Evolutionary conservation across 345 rosid genomes (phyloP), one percentile per base, ranked within the genome.

Genomic region (Citropsis articulata): DNA sequence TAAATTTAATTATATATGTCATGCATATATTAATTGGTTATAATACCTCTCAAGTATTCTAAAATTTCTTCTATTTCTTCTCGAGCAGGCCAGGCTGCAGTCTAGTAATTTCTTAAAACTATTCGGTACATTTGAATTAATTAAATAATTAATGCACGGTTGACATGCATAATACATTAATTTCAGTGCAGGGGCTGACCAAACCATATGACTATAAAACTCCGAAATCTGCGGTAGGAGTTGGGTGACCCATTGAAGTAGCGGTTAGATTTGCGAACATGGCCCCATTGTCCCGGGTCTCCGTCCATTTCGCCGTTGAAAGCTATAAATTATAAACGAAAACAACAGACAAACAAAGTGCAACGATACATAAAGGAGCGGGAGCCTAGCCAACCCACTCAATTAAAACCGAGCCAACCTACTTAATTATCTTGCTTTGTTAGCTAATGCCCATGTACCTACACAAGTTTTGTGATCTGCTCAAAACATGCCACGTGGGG

Each of bases 241-340:
- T 45, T 30, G 64, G 80, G 78, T 56, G 22, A 28, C 14, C 31
- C 61, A 67, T 48, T 31, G 64, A 77, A 6, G 38, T 35, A 35
- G 69, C 56, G 78, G 75, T 62, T 25, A 60, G 79, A 78, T 79
- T 24, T 75, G 22, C 55, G 75, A 80, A 73, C 22, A 28, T 2
- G 64, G 67, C 78, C 82, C 80, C 75, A 38, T n/a, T 40, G 80
- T 67, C 48, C 66, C 38, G 72, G 77, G 69, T n/a, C 19, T 42
- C 88, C 92, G 87, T 74, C 83, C 82, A 85, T 90, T 81, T 75
- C 85, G 91, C 90, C 87, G 78, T 78, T 79, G 67, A 84, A 77
- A 61, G 57, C 71, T 13, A 45, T 0, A 45, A 12, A 45, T 45
- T 78, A 76, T 3, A 31, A 33, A 63, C 4, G 48, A 35, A 30